Base-by-base conservation (phyloP, 768 basidiomycete species). In the Mycena epipterygia region DNA sequence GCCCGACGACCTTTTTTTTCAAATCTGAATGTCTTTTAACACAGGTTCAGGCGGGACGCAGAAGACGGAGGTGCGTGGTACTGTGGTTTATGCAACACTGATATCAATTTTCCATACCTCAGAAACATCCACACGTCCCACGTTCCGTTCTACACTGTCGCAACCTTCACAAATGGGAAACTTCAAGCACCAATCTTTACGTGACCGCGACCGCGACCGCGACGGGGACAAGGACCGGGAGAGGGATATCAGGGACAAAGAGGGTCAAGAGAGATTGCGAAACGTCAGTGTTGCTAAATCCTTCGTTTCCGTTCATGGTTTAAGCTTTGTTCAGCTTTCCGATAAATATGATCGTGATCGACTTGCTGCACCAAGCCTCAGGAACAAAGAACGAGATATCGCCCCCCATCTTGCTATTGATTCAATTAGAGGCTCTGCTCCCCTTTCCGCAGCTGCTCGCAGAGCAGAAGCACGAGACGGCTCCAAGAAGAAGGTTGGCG, bases 151-250 rank as follows among this genome's bases (percentile, higher is more conserved):
- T 16, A 85, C 89, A 17, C 83, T 93, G 56, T 88, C 93, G 29
- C 94, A 96, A 75, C 93, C 94, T 30, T 94, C 95, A 39, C 94
- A 95, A 82, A 96, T 96, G 95, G 95, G 95, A 55, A 95, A 95
- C 77, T 96, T 96, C 80, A 93, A 94, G 77, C 95, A 95, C 76
- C 95, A 96, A 74, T 94, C 94, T 14, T 81, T 92, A 74, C 92
- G 93, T 61, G 93, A 93, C 78, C 87, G 91, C 42, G 86, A 87
- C 69, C 79, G 83, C 51, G 86, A 87, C 63, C 82, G 86, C 56
- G 89, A 89, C 27, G 77, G 79, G 11, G 91, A 87, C 62, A 85
- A 85, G 44, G 88, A 88, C 64, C 81, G 88, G 27, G 89, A 90
- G 69, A 79, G 84, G n/a, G 91, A 93, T 76, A 83, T 86, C 25